phyloP scores from a whole-genome alignment of 2,329 filamentous ascomycete genomes.

The Colletotrichum eleusines region DNA sequence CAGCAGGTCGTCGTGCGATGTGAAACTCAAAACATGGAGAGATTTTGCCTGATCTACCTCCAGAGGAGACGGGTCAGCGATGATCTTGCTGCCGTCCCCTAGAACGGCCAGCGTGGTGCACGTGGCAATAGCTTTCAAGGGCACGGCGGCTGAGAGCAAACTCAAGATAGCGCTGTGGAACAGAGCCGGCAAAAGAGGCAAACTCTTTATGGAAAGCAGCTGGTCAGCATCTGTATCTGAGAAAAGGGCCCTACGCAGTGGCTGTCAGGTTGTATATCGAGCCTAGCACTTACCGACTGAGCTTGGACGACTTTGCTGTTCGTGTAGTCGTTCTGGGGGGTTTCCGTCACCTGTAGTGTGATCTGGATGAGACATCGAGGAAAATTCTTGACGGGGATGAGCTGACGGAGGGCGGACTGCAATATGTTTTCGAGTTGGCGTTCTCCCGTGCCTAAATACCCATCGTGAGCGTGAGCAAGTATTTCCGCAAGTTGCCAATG shows the following conservation, averaged over 20 bases:
- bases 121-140: conserved; percentile 79
- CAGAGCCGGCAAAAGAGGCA: conserved; percentile 83
- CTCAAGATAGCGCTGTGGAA: conserved; percentile 84
- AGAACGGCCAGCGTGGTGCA: conserved; percentile 73
- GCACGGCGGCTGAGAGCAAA: conserved; percentile 84
- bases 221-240: conserved; percentile 13
- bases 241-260: conserved; percentile 25
- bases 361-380: conserved; percentile 84
- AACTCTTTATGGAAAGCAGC: conserved; percentile 67
- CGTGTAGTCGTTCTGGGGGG: conserved; percentile 75
- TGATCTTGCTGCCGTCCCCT: conserved; percentile 56
- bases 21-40: conserved; percentile 86
- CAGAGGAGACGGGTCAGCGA: conserved; percentile 72
- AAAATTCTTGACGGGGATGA: conserved; percentile 81
- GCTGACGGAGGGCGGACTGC: conserved; percentile 77
- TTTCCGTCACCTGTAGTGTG: conserved; percentile 79
- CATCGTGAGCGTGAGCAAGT: conserved; percentile 44
- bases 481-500: conserved; percentile 22
- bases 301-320: conserved; percentile 71
- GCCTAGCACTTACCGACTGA: conserved; percentile 64
- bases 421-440: conserved; percentile 85
- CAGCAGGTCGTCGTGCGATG: conserved; percentile 78
- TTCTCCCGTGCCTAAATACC: conserved; percentile 73
- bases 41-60: conserved; percentile 75
- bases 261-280: neutral